These are phyloP conservation scores for Eragrostis nindensis DNA, from an alignment of 176 grass and related monocot genomes.

Conservation along the genomic window DNA sequence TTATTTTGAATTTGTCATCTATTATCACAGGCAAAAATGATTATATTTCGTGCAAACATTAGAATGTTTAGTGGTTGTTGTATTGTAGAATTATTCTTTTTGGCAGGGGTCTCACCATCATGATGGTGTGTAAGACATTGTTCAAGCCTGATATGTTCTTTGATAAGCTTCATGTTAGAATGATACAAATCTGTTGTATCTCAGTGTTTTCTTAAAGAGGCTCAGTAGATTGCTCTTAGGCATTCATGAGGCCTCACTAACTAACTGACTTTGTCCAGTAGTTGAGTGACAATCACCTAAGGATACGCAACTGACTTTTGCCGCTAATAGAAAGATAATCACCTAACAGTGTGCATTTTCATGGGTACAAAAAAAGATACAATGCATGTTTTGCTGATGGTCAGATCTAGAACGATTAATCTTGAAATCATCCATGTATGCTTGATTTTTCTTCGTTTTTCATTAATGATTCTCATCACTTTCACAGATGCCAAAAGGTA, in stretches of 20 bases:
- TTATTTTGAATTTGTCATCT: not conserved
- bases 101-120: not conserved
- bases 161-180: not conserved
- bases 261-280: not conserved
- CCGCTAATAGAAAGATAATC: too few relatives aligned
- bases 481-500: conserved; percentile 89
- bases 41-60: conserved; percentile 13
- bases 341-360: too few relatives aligned
- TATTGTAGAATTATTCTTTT: conserved; percentile 6
- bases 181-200: not conserved
- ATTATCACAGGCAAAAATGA: not conserved
- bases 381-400: not conserved
- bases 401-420: not conserved
- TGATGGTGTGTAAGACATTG: not conserved
- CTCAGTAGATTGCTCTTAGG: not conserved
- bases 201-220: not conserved
- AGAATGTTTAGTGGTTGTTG: too few relatives aligned
- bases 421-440: not conserved
- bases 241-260: not conserved
- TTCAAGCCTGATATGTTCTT: conserved; percentile 13
- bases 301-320: too few relatives aligned
- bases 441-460: conserved; percentile 5
- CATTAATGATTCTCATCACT: not conserved
- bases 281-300: too few relatives aligned
- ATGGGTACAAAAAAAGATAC: not conserved